Evolutionary conservation across 1,284 basidiomycete genomes (phyloP).

Genomic region (Meripilus lineatus): DNA sequence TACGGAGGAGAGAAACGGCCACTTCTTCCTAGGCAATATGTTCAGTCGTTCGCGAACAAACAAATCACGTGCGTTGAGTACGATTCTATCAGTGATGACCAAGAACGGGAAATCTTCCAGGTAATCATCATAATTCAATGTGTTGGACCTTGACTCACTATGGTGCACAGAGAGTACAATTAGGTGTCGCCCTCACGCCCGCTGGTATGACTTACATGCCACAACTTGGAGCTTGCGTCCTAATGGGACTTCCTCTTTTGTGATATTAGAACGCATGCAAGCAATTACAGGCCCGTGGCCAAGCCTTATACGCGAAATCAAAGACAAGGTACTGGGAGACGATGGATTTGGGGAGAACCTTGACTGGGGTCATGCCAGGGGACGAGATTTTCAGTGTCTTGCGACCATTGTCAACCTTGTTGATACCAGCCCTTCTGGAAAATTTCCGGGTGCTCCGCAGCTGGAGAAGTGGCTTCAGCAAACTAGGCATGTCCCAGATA

Average conservation of each 20-base stretch:
- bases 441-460: constrained; percentile 29
- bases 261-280: constrained; percentile 61
- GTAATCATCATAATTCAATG: neutral
- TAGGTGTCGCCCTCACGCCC: constrained; percentile 74
- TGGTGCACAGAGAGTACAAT: constrained; percentile 55
- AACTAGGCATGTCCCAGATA: constrained; percentile 24
- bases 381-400: constrained; percentile 59
- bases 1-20: constrained; percentile 30
- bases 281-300: constrained; percentile 51
- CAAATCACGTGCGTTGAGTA: constrained; percentile 74
- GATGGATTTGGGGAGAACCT: constrained; percentile 36
- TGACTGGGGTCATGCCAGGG: constrained; percentile 57
- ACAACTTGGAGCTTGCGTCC: neutral
- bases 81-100: constrained; percentile 49
- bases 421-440: constrained; percentile 34
- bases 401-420: constrained; percentile 49
- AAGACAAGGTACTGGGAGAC: constrained; percentile 36
- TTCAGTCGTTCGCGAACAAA: constrained; percentile 54
- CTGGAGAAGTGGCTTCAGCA: constrained; percentile 54
- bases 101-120: constrained; percentile 63
- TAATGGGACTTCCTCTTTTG: neutral
- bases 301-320: constrained; percentile 47
- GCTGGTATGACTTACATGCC: constrained; percentile 34
- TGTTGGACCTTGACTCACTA: neutral
- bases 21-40: constrained; percentile 45